Evolutionary conservation across 2,329 filamentous ascomycete species (phyloP), one percentile per base, ranked within the genome.

Genomic region (Dactylonectria estremocensis): DNA sequence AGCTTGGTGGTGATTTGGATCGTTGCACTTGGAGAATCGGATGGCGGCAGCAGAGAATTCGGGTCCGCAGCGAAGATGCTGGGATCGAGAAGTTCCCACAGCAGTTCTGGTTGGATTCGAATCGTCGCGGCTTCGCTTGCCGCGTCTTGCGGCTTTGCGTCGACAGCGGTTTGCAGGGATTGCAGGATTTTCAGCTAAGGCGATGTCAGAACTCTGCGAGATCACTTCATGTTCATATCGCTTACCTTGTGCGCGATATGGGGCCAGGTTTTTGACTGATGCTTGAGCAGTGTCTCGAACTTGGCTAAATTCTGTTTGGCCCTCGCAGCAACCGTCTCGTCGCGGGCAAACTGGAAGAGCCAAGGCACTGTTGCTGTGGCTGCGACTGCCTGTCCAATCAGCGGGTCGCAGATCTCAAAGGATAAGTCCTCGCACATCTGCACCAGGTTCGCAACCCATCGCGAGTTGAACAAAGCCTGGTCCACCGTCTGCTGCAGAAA

Each of bases 271-370:
- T 35, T 31, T 1, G 73, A 61, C 5, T 74, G 11, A 1, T 61
- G 60, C 0, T 48, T 55, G 2, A 75, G 3, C 4, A 72, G 54
- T 0, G 22, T 54, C 22, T 75, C 72, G 1, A 72, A 74, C 0
- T 43, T 69, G 0, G 18, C 3, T 0, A 75, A 10, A n/a, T 75
- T 75, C 16, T 74, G 67, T 3, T 66, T 73, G 0, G 73, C 68
- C n/a, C 73, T 74, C 2, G 65, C 60, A 0, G 73, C 68, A 0
- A 74, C 72, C 5, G 75, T 69, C 0, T 45, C 48, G 5, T 75
- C 73, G 2, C 70, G 46, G 7, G 73, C 73, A 48, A 75, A 75
- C 3, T 75, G 73, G 2, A 75, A 75, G 4, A 75, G 71, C 73
- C 73, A 75, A 3, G 74, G 53, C 35, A 75, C 72, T 0, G 72